Evolutionary conservation across 441 rosid genomes (phyloP), one percentile per base, ranked within the genome.

Genomic region (Euphorbia corollata): DNA sequence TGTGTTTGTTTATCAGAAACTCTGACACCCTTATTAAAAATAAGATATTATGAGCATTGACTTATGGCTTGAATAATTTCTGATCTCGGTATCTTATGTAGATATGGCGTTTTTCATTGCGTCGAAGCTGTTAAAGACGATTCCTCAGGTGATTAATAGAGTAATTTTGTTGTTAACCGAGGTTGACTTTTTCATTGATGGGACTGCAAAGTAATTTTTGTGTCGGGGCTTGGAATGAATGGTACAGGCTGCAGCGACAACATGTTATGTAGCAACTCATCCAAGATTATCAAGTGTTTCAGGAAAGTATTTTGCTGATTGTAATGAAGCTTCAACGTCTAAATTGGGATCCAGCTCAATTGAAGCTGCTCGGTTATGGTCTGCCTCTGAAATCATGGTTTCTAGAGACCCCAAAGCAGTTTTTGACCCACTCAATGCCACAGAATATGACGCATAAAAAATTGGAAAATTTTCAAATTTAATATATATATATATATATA

Each of bases 61-160:
- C 23, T 54, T 19, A 8, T 54, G 11, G 30, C 58, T n/a, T 54
- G 22, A 16, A 43, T 69, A 64, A 27, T 16, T 64, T 23, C 13
- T 62, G 27, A 10, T 12, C 64, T 43, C 20, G 8, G 50, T 54
- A 51, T 51, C 45, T 51, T 62, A 9, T 81, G 83, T 89, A 86
- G 99, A 91, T 80, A 76, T 87, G 41, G 89, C 69, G 6, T 93
- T 91, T 81, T 84, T 91, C 85, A 72, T 93, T 69, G 79, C 96
- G 7, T 93, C 92, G 59, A 90, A 83, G 84, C 85, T 91, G 36
- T 68, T 89, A 61, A 93, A 90, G 86, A 86, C 96, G 30, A 89
- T 93, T 56, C 89, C 92, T 57, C 99, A 91, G 91, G 97, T 90
- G 82, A 69, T 18, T 10, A 45, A 10, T 23, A 20, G 32, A n/a